These are phyloP conservation scores for Asterochloris erici DNA, from an alignment of 139 green algal species.

Conservation along the genomic window DNA sequence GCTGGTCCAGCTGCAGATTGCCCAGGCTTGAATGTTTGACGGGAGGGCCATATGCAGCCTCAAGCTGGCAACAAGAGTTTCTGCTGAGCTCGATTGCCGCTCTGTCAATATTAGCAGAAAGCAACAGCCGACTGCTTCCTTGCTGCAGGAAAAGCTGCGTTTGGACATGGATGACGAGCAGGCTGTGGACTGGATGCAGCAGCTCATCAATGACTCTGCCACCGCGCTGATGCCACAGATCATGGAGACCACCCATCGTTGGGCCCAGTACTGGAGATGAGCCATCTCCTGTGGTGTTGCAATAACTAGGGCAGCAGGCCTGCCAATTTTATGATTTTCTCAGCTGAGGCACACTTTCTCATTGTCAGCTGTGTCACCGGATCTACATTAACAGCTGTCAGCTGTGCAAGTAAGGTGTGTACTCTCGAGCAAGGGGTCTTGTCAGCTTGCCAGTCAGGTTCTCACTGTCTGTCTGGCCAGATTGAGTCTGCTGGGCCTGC, in stretches of 20 bases:
- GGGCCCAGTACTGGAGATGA: conserved; percentile 85
- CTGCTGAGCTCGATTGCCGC: no score
- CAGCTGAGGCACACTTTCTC: no score
- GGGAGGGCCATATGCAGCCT: not conserved
- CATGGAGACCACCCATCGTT: conserved; percentile 89
- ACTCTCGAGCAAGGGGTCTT: no score
- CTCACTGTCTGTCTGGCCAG: no score
- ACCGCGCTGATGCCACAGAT: conserved; percentile 88
- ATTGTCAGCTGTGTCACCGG: no score
- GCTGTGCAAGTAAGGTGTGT: no score
- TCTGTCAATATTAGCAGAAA: no score
- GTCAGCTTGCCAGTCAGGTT: no score
- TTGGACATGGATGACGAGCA: conserved; percentile 88
- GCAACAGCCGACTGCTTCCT: not conserved
- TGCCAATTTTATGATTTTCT: not conserved
- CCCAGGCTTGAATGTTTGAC: not conserved
- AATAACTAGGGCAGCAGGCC: not conserved
- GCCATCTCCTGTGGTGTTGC: not conserved
- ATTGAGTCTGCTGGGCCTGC: no score
- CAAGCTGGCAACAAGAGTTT: no score
- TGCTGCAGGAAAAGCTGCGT: conserved; percentile 84
- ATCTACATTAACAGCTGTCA: no score
- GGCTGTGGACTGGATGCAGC: conserved; percentile 84
- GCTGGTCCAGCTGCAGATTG: no score
- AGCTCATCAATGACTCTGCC: conserved; percentile 85